Percentiles rank a stretch among this genome's conserved stretches.
phyloP scores from a whole-genome alignment of 768 basidiomycete genomes.

The Leccinum boreale region DNA sequence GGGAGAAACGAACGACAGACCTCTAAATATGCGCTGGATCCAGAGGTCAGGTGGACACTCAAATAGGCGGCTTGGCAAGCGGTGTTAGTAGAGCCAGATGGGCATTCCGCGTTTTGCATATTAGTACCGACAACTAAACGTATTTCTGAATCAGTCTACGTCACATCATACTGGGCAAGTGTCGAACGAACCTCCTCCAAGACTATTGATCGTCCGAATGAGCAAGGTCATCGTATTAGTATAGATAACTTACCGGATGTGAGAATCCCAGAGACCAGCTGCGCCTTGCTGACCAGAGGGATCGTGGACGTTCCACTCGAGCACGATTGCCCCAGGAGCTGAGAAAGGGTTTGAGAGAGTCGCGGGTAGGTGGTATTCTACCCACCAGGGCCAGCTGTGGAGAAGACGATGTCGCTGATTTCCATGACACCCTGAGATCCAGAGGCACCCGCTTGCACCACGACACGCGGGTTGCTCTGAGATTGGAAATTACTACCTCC shows the following conservation, averaged over 20 bases:
- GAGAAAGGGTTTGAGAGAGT: not conserved
- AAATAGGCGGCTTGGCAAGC: slow-evolving; percentile 64
- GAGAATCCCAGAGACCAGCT: slow-evolving; percentile 50
- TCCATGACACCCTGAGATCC: slow-evolving; percentile 52
- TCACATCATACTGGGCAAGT: slow-evolving; percentile 33
- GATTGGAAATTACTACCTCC: slow-evolving; percentile 41
- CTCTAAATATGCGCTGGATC: slow-evolving; percentile 62
- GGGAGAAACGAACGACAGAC: slow-evolving; percentile 28
- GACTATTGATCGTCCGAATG: slow-evolving; percentile 33
- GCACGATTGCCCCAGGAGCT: slow-evolving; percentile 44
- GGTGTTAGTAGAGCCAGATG: slow-evolving; percentile 38
- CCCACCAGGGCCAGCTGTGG: slow-evolving; percentile 48
- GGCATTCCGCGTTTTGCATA: slow-evolving; percentile 42
- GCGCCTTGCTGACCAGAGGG: slow-evolving; percentile 47
- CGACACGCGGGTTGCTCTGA: slow-evolving; percentile 35
- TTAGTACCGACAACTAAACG: slow-evolving; percentile 51
- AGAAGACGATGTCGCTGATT: slow-evolving; percentile 62
- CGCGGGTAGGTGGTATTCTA: not conserved
- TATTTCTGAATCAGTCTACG: slow-evolving; percentile 14
- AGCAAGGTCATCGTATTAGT: not conserved
- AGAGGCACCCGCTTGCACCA: slow-evolving; percentile 43
- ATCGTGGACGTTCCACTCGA: slow-evolving; percentile 62
- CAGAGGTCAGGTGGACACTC: slow-evolving; percentile 54
- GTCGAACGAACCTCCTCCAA: slow-evolving; percentile 24
- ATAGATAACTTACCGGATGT: slow-evolving; percentile 31